Evolutionary conservation across 345 rosid species (phyloP), one percentile per base, ranked within the genome.

Genomic region (Corchorus capsularis): DNA sequence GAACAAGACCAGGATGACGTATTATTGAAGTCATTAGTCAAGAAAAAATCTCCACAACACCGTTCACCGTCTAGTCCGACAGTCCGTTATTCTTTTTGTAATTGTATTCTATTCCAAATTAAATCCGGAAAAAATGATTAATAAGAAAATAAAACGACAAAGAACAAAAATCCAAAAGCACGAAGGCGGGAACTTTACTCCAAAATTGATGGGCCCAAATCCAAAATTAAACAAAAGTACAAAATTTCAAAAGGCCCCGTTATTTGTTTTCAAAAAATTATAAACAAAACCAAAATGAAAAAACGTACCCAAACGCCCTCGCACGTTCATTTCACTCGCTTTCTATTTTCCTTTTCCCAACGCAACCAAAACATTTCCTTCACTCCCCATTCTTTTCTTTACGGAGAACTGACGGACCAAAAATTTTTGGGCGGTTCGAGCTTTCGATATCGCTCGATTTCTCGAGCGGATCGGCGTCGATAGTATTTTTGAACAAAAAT

Each of bases 101-200:
- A 27, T 27, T 27, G 27, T 27, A 27, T 19, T 64, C 32, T 4
- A 41, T 39, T 17, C 5, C 0, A 63, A 37, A 41, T 65, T 8
- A n/a, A 65, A 65, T 3, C 5, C 27, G 4, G 9, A 64, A 41
- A n/a, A 39, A 45, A 6, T 9, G 10, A 15, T 15, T 53, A 0
- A 27, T 27, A 10, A 20, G 12, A 57, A 10, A 57, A 7, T 59
- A 12, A n/a, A 43, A 43, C 34, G 69, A 39, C 32, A 64, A 64
- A 57, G 35, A 20, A 20, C 61, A 41, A 57, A 56, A 55, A n/a
- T 20, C 15, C 77, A 61, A 73, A 57, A 14, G 9, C 43, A 27
- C 53, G 17, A 56, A 71, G 64, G 76, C 76, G 76, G 76, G 76
- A 73, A 73, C 46, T 61, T 61, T 32, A 62, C 69, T 62, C 69